These are phyloP conservation scores for Sugiyamaella pinicola DNA, from an alignment of 1,139 yeast species.

Conservation along the genomic window DNA sequence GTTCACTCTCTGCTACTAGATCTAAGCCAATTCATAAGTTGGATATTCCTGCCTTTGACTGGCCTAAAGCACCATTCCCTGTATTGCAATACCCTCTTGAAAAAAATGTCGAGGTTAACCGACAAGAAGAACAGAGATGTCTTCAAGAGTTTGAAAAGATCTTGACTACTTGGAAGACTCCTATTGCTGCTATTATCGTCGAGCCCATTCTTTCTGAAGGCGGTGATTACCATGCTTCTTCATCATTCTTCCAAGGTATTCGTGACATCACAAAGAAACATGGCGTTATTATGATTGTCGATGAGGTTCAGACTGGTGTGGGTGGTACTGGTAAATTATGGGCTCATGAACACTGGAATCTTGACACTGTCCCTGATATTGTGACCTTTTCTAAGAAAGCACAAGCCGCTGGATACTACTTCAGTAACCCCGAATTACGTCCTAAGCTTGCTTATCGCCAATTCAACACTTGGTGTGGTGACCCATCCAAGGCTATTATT, in stretches of 20 bases:
- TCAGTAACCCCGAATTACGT: conserved; percentile 66
- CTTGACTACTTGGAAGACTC: conserved; percentile 58
- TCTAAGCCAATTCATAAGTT: conserved; percentile 83
- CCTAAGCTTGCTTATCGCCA: conserved; percentile 78
- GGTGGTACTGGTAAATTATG: conserved; percentile 84
- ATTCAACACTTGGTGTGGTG: conserved; percentile 92
- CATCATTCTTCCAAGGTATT: conserved; percentile 73
- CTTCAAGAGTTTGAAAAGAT: conserved; percentile 59
- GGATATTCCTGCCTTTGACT: conserved; percentile 79
- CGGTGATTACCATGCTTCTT: conserved; percentile 83
- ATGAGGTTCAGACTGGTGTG: conserved; percentile 87
- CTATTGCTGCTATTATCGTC: conserved; percentile 74
- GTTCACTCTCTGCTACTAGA: conserved; percentile 74
- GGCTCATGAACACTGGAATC: conserved; percentile 83
- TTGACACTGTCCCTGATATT: conserved; percentile 73
- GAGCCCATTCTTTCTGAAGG: conserved; percentile 89
- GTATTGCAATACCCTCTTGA: conserved; percentile 71
- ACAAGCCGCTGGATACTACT: conserved; percentile 85
- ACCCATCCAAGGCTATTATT: conserved; percentile 74
- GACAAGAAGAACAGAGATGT: conserved; percentile 68
- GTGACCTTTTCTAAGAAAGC: conserved; percentile 84
- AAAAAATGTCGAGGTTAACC: conserved; percentile 55
- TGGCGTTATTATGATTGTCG: conserved; percentile 70
- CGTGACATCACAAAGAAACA: conserved; percentile 69
- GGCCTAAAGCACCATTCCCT: conserved; percentile 89